A percentile compares a stretch with the other conserved stretches of the same genome.
These are phyloP conservation scores for Tanacetum coccineum DNA, from an alignment of 129 eudicot species.

Conservation along the genomic window DNA sequence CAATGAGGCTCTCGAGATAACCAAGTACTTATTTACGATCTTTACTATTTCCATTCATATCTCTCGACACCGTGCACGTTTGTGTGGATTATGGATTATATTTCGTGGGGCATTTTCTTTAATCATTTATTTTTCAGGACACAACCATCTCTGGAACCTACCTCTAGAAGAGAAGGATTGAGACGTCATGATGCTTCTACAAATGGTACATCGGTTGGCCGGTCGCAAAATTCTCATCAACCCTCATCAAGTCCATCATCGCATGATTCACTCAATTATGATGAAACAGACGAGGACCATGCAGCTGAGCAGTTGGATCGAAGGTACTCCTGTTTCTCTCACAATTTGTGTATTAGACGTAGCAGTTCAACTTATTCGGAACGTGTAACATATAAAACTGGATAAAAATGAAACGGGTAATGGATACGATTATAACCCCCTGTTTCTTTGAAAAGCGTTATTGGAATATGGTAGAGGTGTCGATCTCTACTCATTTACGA, in stretches of 20 bases:
- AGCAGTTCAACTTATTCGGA: background rate
- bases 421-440: background rate
- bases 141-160: constrained; percentile 58
- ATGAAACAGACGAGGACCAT: constrained; percentile 52
- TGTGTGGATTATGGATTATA: background rate
- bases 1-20: constrained; percentile 84
- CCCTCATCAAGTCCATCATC: constrained; percentile 40
- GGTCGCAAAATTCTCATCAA: constrained; percentile 41
- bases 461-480: background rate
- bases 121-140: constrained; percentile 33
- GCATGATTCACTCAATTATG: constrained; percentile 49
- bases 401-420: background rate
- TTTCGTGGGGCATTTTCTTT: background rate
- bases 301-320: constrained; percentile 62
- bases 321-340: constrained; percentile 39
- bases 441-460: background rate
- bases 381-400: no score
- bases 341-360: background rate
- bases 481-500: background rate
- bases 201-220: constrained; percentile 62
- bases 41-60: constrained; percentile 4
- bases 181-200: constrained; percentile 36
- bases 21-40: constrained; percentile 51
- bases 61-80: background rate
- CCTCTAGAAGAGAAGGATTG: constrained; percentile 47